phyloP scores from a whole-genome alignment of 345 rosid species.

The Erodium maritimum region DNA sequence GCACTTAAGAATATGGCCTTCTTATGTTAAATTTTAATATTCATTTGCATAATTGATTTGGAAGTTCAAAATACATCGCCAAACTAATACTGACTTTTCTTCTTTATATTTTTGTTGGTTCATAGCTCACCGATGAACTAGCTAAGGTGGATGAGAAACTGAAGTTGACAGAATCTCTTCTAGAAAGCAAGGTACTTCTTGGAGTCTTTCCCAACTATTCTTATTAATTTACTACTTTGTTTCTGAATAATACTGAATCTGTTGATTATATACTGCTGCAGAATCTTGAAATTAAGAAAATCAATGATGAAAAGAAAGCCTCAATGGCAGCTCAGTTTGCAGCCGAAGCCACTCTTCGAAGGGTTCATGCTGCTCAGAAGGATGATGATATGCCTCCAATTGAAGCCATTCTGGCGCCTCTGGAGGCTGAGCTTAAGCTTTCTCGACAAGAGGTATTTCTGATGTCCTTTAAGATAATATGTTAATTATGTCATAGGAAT shows the following conservation, averaged over 20 bases:
- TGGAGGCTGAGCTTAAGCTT: slow-evolving; percentile 94
- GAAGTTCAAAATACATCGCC: not conserved
- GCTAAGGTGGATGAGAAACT: slow-evolving; percentile 73
- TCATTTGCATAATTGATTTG: slow-evolving; percentile 1
- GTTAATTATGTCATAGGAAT: not conserved
- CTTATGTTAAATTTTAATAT: too few species aligned
- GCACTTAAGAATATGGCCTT: too few species aligned
- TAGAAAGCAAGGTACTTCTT: slow-evolving; percentile 63
- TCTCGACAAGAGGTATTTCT: slow-evolving; percentile 63
- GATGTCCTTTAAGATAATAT: not conserved
- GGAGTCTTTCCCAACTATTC: slow-evolving; percentile 7
- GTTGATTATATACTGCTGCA: slow-evolving; percentile 16
- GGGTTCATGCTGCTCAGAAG: slow-evolving; percentile 99
- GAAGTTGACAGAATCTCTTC: slow-evolving; percentile 65
- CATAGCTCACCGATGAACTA: slow-evolving; percentile 78
- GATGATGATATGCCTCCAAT: slow-evolving; percentile 99
- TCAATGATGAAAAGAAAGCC: slow-evolving; percentile 94
- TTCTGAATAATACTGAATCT: slow-evolving; percentile 1
- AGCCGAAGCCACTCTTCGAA: slow-evolving; percentile 94
- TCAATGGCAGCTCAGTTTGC: slow-evolving; percentile 99
- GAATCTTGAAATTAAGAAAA: slow-evolving; percentile 95
- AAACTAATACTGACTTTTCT: slow-evolving; percentile 10
- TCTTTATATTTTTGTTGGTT: slow-evolving; percentile 10
- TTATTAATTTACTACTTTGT: slow-evolving; percentile 3
- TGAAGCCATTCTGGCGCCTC: slow-evolving; percentile 97